phyloP scores from a whole-genome alignment of 2,329 filamentous ascomycete species.

The Thielaviopsis musarum region DNA sequence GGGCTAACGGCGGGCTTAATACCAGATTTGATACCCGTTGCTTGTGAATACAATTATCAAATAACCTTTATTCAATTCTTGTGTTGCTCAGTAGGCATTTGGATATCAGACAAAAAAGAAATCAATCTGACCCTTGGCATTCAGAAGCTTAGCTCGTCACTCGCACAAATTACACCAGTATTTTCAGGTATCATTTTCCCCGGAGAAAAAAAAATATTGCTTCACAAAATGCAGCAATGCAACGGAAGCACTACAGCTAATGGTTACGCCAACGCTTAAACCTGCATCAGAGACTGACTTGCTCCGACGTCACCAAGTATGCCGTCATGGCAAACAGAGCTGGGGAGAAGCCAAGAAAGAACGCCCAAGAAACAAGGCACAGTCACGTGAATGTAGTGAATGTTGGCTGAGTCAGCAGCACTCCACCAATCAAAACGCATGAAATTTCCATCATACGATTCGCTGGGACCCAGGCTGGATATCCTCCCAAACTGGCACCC shows the following conservation, averaged over 20 bases:
- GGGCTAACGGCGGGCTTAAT: no score
- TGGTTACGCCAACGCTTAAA: background rate
- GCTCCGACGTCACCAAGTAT: background rate
- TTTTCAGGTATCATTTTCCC: background rate
- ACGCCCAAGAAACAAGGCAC: background rate
- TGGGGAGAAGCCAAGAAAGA: background rate
- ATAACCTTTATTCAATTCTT: no score
- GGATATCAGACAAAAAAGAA: no score
- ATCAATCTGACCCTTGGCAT: background rate
- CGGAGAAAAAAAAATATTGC: background rate
- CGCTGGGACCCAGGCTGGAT: background rate
- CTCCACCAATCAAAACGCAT: slow-evolving; percentile 8
- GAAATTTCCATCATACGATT: slow-evolving; percentile 12
- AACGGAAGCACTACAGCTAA: background rate
- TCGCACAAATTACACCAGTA: no score
- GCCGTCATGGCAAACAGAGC: background rate
- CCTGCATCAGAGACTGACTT: background rate
- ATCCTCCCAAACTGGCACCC: background rate
- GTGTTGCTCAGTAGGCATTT: no score
- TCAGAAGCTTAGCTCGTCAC: background rate
- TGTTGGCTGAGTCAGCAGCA: slow-evolving; percentile 6
- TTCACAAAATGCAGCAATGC: background rate
- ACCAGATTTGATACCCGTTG: no score
- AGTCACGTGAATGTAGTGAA: slow-evolving; percentile 7
- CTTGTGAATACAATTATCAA: no score